These are phyloP conservation scores for Lachnellula cervina DNA, from an alignment of 2,329 filamentous ascomycete species.

Conservation along the genomic window DNA sequence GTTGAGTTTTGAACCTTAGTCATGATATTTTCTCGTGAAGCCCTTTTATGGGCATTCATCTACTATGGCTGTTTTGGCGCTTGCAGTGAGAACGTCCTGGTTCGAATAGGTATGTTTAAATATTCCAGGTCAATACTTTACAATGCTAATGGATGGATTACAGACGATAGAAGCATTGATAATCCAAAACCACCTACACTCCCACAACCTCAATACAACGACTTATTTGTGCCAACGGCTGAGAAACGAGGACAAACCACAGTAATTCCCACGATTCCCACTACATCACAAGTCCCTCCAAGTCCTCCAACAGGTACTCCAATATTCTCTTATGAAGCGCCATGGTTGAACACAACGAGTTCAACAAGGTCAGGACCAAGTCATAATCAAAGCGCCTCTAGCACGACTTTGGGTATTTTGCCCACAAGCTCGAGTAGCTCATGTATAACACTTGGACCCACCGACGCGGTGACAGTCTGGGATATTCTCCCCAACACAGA, in stretches of 20 bases:
- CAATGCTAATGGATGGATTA: not conserved
- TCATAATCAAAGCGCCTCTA: too few species aligned
- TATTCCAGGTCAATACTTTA: not conserved
- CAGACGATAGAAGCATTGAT: not conserved
- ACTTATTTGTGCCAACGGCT: not conserved
- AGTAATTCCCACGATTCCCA: not conserved
- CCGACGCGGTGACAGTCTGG: conserved; percentile 19
- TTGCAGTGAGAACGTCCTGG: not conserved
- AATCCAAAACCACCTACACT: conserved; percentile 2
- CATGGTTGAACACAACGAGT: too few species aligned
- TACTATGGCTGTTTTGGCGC: conserved; percentile 9
- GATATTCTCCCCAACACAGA: conserved; percentile 24
- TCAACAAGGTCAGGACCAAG: too few species aligned
- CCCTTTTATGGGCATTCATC: conserved; percentile 12
- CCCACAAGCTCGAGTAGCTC: not conserved
- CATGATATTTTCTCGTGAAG: conserved; percentile 14
- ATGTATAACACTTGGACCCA: conserved; percentile 9
- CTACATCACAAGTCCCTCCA: too few species aligned
- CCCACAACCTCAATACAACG: not conserved
- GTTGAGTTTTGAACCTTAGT: not conserved
- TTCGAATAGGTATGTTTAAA: conserved; percentile 6
- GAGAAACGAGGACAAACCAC: not conserved
- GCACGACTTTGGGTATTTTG: not conserved
- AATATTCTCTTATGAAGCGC: too few species aligned
- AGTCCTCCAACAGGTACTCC: too few species aligned